A percentile compares a stretch with the other conserved stretches of the same genome.
phyloP scores from a whole-genome alignment of 257 asterid genomes.

The Leonotis leonurus region DNA sequence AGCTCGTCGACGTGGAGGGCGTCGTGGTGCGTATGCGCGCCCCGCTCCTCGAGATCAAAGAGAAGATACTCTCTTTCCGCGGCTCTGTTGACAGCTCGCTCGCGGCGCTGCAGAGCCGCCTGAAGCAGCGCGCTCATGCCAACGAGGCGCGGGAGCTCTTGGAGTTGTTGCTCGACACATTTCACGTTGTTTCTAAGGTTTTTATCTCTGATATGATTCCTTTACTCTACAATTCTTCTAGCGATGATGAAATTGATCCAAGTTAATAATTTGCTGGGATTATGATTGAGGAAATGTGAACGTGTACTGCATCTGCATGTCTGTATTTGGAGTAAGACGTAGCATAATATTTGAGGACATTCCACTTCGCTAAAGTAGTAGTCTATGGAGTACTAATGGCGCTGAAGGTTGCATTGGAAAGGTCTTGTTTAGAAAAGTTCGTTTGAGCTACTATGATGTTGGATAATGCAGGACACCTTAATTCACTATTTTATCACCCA shows the following conservation, averaged over 20 bases:
- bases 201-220: background rate
- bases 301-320: background rate
- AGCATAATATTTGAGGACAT: background rate
- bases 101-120: slow-evolving; percentile 61
- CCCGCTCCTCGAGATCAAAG: slow-evolving; percentile 78
- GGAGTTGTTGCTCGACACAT: slow-evolving; percentile 87
- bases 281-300: background rate
- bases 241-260: background rate
- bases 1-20: slow-evolving; percentile 79
- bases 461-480: background rate
- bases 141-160: slow-evolving; percentile 73
- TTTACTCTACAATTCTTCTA: background rate
- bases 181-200: slow-evolving; percentile 93
- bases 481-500: background rate
- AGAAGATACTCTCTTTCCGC: slow-evolving; percentile 69
- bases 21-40: slow-evolving; percentile 98
- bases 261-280: background rate
- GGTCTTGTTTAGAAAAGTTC: background rate
- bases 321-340: background rate
- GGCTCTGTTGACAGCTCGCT: slow-evolving; percentile 61
- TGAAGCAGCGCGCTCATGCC: slow-evolving; percentile 87
- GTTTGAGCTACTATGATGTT: background rate
- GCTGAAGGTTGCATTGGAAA: slow-evolving; percentile 5
- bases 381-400: background rate
- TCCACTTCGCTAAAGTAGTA: background rate